Evolutionary conservation across 225 moss, liverwort and hornwort genomes (phyloP), one percentile per base, ranked within the genome.

Genomic region (Marchantia paleacea): DNA sequence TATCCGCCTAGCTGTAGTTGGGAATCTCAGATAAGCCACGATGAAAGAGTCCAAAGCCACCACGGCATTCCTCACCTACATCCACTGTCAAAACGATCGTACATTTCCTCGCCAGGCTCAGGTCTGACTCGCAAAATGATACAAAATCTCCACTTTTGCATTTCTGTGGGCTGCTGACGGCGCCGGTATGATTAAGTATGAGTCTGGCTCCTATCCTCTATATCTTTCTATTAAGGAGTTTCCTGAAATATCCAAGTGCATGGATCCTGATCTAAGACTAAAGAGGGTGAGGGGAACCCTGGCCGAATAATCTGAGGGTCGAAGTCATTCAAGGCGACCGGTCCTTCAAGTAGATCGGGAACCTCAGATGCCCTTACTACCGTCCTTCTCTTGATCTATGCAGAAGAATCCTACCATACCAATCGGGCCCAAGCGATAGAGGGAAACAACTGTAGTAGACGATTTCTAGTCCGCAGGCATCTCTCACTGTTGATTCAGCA

Each of bases 21-120:
- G n/a, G n/a, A n/a, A 78, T 4, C 50, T 48, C 5, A 78, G 9
- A 50, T 4, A 51, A 13, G 65, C 78, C 9, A 66, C 16, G 51
- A 78, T 66, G 64, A 78, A 78, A 24, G 77, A 50, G 64, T 78
- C 77, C 16, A 78, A 16, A 66, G 52, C 63, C 39, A 78, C 31
- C 50, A 78, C 7, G 26, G 22, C 22, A 3, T 65, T 51, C 16
- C 26, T n/a, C 24, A 7, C 24, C 30, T 48, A 49, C 26, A 12
- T 30, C n/a, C 58, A 39, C n/a, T 1, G 30, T 12, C 52, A 78
- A 18, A n/a, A 10, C 65, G 39, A 12, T 78, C 78, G 31, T 78
- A 78, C 49, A 13, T 50, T 7, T 12, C 6, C 78, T 78, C 24
- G 63, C 78, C 13, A 20, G 19, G 1, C 7, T 3, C n/a, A 64